Evolutionary conservation across 2,329 filamentous ascomycete genomes (phyloP).

Genomic region (Acrocalymma vagum): DNA sequence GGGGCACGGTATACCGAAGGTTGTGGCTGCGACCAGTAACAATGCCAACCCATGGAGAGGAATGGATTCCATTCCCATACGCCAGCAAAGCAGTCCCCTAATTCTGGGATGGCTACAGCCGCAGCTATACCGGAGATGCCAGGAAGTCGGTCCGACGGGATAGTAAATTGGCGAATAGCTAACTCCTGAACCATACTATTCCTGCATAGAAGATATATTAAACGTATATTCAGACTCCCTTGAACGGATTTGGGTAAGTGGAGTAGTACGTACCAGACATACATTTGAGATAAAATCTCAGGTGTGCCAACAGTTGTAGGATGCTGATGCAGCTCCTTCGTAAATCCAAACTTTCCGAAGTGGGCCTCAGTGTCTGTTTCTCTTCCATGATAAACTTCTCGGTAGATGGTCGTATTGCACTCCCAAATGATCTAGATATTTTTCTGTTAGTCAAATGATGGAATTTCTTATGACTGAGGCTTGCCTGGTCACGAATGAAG

Average conservation of each 20-base stretch:
- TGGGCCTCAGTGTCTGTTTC: neutral
- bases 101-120: slow-evolving; percentile 4
- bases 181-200: slow-evolving; percentile 15
- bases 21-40: neutral
- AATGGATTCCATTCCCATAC: slow-evolving; percentile 15
- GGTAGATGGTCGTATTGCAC: slow-evolving; percentile 11
- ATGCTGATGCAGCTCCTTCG: too few relatives aligned
- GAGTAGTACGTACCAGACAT: too few relatives aligned
- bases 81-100: slow-evolving; percentile 13
- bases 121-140: slow-evolving; percentile 13
- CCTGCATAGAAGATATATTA: too few relatives aligned
- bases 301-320: too few relatives aligned
- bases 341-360: slow-evolving; percentile 5
- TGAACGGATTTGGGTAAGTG: too few relatives aligned
- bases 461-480: too few relatives aligned
- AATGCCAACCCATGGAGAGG: slow-evolving; percentile 11
- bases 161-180: slow-evolving; percentile 5
- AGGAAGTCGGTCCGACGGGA: slow-evolving; percentile 6
- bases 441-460: too few relatives aligned
- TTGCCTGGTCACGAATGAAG: slow-evolving; percentile 15
- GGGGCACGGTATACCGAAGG: neutral
- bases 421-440: slow-evolving; percentile 29
- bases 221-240: too few relatives aligned
- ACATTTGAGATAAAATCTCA: too few relatives aligned
- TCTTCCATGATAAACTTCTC: slow-evolving; percentile 2